Evolutionary conservation across 2,329 filamentous ascomycete genomes (phyloP).

Genomic region (Scopulariopsis brevicaulis): DNA sequence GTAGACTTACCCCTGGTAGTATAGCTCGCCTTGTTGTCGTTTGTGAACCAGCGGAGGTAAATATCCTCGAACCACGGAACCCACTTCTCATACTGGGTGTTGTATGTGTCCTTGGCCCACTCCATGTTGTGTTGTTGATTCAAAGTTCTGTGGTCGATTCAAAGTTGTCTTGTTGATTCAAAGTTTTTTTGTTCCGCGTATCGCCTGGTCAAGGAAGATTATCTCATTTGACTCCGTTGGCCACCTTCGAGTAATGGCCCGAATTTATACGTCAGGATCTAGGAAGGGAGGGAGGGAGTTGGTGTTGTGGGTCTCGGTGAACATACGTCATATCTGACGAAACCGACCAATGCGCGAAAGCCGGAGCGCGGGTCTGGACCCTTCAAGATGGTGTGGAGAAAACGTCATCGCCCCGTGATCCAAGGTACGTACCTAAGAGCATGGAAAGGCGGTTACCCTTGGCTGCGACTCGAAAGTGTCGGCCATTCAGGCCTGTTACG

Average conservation of each 20-base stretch:
- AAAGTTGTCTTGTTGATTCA: neutral
- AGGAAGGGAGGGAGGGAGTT: too few relatives aligned
- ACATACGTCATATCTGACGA: too few relatives aligned
- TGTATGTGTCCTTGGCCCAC: constrained; percentile 53
- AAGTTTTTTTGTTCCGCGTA: neutral
- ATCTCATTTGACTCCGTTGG: too few relatives aligned
- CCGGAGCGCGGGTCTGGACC: neutral
- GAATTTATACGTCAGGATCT: too few relatives aligned
- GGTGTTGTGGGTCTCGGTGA: too few relatives aligned
- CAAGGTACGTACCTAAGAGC: too few relatives aligned
- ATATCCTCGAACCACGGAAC: constrained; percentile 67
- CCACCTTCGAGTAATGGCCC: too few relatives aligned
- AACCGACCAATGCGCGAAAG: too few relatives aligned
- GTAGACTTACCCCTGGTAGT: constrained; percentile 48
- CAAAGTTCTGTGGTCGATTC: too few relatives aligned
- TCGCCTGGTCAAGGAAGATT: neutral
- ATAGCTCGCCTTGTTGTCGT: constrained; percentile 67
- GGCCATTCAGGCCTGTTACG: too few relatives aligned
- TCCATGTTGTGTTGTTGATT: constrained; percentile 24
- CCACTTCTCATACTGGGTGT: constrained; percentile 64
- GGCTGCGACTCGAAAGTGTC: too few relatives aligned
- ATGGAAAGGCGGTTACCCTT: too few relatives aligned
- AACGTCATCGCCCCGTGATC: neutral
- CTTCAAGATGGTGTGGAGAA: neutral
- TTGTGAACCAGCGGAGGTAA: constrained; percentile 62